Evolutionary conservation across 148 eudicot species (phyloP), one percentile per base, ranked within the genome.

Genomic region (Cornus suecica): DNA sequence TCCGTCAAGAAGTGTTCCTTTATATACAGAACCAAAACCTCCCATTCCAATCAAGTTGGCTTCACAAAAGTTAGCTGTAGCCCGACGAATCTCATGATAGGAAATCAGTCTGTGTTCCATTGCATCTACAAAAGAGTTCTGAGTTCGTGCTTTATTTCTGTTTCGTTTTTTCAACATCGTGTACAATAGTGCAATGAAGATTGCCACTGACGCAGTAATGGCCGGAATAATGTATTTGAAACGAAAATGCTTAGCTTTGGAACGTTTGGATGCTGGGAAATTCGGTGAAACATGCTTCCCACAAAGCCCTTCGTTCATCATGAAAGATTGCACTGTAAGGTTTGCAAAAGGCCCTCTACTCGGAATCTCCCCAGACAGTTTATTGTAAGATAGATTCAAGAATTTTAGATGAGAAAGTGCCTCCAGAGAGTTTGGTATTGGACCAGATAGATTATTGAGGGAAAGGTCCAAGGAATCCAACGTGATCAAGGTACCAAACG

Each of bases 371-470:
- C 82, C 82, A 3, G 58, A n/a, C 15, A 80, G 2, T 6, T 30
- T 72, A 37, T 37, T 37, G 42, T 37, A 37, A 37, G 42, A 37
- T 37, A 37, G 7, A 37, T 37, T 37, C 42, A 64, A 56, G 79
- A 14, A 65, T 2, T 75, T 10, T 24, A 80, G 79, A 25, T 71
- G 42, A 13, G 68, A 30, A 63, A 80, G 65, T 31, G 28, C 9
- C 24, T 80, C 76, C n/a, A 80, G 34, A 8, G 82, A 66, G 28
- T 80, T 80, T 1, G 83, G 83, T 20, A 80, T 74, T 3, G 52
- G 9, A 56, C 79, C 79, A 30, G 79, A 65, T 52, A 80, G 63
- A 32, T 76, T 69, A 34, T 80, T 76, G 26, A 66, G 4, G 20
- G 79, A 76, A 23, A 80, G 63, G 22, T 80, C 83, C 24, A 76